These are phyloP conservation scores for Angomonas ambiguus DNA, from an alignment of 208 protist species.

Conservation along the genomic window DNA sequence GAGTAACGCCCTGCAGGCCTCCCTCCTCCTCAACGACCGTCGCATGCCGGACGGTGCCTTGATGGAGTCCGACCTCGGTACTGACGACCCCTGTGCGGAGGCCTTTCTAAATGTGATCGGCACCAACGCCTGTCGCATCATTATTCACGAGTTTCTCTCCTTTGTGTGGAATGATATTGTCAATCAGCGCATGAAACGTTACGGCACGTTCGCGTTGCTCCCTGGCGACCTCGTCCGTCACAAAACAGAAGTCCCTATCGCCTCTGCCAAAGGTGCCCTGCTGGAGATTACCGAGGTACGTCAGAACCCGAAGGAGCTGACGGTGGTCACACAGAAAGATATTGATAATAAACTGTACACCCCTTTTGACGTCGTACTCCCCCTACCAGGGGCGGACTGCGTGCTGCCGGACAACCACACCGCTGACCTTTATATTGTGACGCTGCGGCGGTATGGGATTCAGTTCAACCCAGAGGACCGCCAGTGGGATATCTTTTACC, in stretches of 20 bases:
- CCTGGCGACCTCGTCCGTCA: constrained; percentile 75
- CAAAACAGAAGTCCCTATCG: not conserved
- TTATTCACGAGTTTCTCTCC: constrained; percentile 79
- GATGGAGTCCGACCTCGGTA: not conserved
- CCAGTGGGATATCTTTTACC: constrained; percentile 76
- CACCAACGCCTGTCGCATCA: constrained; percentile 56
- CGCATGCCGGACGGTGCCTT: not conserved
- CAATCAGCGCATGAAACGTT: constrained; percentile 80
- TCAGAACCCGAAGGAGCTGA: constrained; percentile 16
- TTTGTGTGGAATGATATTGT: constrained; percentile 89
- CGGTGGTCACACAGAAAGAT: constrained; percentile 31
- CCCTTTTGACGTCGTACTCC: constrained; percentile 69
- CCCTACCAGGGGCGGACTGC: constrained; percentile 59
- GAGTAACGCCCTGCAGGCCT: constrained; percentile 74
- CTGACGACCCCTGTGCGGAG: constrained; percentile 71
- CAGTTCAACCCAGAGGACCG: constrained; percentile 69
- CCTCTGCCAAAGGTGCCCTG: constrained; percentile 5
- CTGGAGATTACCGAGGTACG: constrained; percentile 6
- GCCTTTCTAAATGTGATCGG: constrained; percentile 79
- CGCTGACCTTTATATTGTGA: constrained; percentile 76
- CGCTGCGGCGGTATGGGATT: constrained; percentile 73
- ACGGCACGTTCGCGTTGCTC: constrained; percentile 79
- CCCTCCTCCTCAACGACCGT: constrained; percentile 36
- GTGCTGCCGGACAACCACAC: constrained; percentile 84
- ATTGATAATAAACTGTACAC: constrained; percentile 58